phyloP scores from a whole-genome alignment of 495 filamentous ascomycete species.

The Aspergillus nidulans region DNA sequence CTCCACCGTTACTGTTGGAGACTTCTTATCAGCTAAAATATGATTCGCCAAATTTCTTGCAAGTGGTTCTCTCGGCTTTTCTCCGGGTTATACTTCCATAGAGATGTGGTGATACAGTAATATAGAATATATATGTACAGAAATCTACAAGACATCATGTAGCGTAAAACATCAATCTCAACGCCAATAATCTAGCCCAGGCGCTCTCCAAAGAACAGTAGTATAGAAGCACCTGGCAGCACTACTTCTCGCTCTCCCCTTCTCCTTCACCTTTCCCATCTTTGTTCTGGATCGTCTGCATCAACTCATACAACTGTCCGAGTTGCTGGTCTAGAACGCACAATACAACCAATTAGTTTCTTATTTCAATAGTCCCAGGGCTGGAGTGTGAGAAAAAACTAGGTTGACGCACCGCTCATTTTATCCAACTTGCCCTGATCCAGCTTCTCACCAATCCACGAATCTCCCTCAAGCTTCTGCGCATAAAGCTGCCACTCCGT shows the following conservation, averaged over 20 bases:
- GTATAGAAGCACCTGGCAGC: neutral
- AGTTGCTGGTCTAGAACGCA: conserved; percentile 74
- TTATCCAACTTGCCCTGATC: conserved; percentile 78
- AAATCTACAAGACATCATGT: neutral
- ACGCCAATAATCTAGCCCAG: neutral
- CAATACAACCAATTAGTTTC: neutral
- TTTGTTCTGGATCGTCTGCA: conserved; percentile 69
- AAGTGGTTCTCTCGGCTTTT: neutral
- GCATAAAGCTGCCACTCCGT: conserved; percentile 96
- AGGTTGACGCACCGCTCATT: conserved; percentile 75
- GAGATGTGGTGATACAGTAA: too few relatives aligned
- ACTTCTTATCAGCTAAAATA: neutral
- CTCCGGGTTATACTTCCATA: neutral
- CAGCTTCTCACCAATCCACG: conserved; percentile 73
- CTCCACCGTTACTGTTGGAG: neutral
- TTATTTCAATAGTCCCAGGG: neutral
- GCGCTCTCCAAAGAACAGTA: too few relatives aligned
- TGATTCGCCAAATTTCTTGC: neutral
- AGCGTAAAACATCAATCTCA: neutral
- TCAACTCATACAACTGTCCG: conserved; percentile 88
- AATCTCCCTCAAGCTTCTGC: conserved; percentile 80
- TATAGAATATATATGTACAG: neutral
- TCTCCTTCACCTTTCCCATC: conserved; percentile 22
- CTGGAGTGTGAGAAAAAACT: conserved; percentile 3
- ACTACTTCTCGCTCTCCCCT: conserved; percentile 15